These are phyloP conservation scores for Rhizopogon vulgaris DNA, from an alignment of 768 basidiomycete species.

Conservation along the genomic window DNA sequence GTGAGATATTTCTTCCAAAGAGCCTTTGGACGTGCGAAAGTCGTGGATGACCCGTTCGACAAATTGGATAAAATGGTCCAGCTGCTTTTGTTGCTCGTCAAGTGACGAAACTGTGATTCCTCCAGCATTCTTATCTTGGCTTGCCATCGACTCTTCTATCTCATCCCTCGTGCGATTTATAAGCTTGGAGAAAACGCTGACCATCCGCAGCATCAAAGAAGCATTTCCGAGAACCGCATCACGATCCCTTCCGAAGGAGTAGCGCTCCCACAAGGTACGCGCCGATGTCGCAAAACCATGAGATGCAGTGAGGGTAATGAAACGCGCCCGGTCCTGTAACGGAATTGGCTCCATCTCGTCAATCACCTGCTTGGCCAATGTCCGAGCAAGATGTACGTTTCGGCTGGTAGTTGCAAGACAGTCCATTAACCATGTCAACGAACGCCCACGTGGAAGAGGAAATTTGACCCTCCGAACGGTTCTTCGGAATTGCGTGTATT, in stretches of 20 bases:
- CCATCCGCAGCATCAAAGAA: conserved; percentile 34
- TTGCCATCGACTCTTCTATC: conserved; percentile 7
- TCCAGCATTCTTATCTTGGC: conserved; percentile 4
- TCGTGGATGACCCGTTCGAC: conserved; percentile 37
- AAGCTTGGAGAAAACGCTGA: conserved; percentile 33
- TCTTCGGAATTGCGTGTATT: conserved; percentile 31
- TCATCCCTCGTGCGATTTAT: conserved; percentile 13
- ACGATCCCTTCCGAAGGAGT: conserved; percentile 36
- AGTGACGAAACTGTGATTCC: conserved; percentile 16
- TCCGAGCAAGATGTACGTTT: conserved; percentile 41
- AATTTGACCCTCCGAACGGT: conserved; percentile 33
- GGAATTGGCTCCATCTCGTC: conserved; percentile 36
- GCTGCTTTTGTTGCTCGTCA: not conserved
- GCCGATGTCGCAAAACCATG: conserved; percentile 44
- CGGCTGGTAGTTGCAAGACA: conserved; percentile 33
- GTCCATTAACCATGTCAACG: conserved; percentile 49
- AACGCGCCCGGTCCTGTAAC: conserved; percentile 36
- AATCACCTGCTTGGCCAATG: conserved; percentile 44
- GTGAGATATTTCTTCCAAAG: conserved; percentile 43
- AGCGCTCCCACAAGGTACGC: conserved; percentile 53
- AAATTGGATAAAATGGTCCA: conserved; percentile 28
- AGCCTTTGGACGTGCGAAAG: conserved; percentile 38
- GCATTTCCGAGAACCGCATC: conserved; percentile 39
- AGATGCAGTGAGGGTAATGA: conserved; percentile 42
- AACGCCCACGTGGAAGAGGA: conserved; percentile 41